Evolutionary conservation across 1,284 basidiomycete genomes (phyloP).

Genomic region (Marasmius tenuissimus): DNA sequence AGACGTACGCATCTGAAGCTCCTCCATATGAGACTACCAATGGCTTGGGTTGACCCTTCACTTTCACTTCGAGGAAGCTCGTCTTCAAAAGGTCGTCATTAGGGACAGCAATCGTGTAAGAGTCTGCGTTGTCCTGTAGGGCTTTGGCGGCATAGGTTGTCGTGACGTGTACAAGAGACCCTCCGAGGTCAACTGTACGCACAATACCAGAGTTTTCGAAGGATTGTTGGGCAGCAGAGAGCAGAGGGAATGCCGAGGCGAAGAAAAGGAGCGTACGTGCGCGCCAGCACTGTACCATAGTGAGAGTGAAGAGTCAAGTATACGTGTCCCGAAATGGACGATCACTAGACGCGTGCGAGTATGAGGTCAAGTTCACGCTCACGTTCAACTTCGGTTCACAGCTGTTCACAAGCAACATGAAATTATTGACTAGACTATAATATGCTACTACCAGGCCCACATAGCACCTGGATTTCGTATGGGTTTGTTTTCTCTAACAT

Average conservation of each 20-base stretch:
- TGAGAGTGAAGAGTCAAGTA: slow-evolving; percentile 3
- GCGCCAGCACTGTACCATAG: slow-evolving; percentile 44
- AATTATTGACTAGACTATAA: not conserved
- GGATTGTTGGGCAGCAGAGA: slow-evolving; percentile 33
- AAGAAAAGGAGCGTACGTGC: slow-evolving; percentile 37
- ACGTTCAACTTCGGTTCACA: not conserved
- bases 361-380: not conserved
- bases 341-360: not conserved
- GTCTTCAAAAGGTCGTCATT: slow-evolving; percentile 64
- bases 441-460: slow-evolving; percentile 76
- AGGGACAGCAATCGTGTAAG: slow-evolving; percentile 73
- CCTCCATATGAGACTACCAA: slow-evolving; percentile 55
- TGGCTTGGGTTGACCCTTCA: slow-evolving; percentile 68
- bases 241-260: slow-evolving; percentile 23
- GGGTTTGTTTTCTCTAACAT: slow-evolving; percentile 77
- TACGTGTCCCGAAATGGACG: slow-evolving; percentile 14
- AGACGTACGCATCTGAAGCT: slow-evolving; percentile 50
- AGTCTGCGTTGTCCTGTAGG: slow-evolving; percentile 56
- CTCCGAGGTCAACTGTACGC: slow-evolving; percentile 85
- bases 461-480: slow-evolving; percentile 72
- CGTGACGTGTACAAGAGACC: slow-evolving; percentile 80
- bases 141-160: slow-evolving; percentile 87
- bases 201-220: slow-evolving; percentile 89
- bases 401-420: not conserved
- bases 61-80: slow-evolving; percentile 77